These are phyloP conservation scores for Rhododendron simsii DNA, from an alignment of 148 eudicot species.

Conservation along the genomic window DNA sequence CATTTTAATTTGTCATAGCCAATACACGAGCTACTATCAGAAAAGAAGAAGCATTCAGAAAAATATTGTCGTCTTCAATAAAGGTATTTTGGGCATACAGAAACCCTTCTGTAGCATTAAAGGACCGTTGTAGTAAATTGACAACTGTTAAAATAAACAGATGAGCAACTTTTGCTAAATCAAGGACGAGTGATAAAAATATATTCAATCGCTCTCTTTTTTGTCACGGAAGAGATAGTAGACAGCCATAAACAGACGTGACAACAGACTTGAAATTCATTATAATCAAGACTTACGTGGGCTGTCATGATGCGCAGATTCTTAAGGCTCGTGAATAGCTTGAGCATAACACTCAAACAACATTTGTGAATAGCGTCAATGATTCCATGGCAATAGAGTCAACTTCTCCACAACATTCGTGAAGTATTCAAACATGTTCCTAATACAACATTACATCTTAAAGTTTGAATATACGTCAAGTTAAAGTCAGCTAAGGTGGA, in stretches of 20 bases:
- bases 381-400: neutral
- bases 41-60: too few species aligned
- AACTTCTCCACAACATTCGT: neutral
- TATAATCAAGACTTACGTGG: neutral
- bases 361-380: neutral
- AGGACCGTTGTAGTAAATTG: too few species aligned
- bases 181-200: neutral
- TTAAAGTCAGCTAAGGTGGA: neutral
- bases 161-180: neutral
- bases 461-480: neutral
- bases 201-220: neutral
- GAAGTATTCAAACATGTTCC: neutral
- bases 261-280: neutral
- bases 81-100: too few species aligned
- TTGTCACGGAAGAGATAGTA: neutral
- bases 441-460: neutral
- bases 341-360: neutral
- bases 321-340: neutral
- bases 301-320: neutral
- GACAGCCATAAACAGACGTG: neutral
- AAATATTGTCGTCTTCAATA: too few species aligned
- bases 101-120: neutral
- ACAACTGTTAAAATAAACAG: neutral
- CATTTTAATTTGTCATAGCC: conserved; percentile 3
- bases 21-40: neutral